A percentile compares a stretch with the other conserved stretches of the same genome.
Evolutionary conservation across 2,329 filamentous ascomycete species (phyloP).

Genomic region (Cercospora citrullina): DNA sequence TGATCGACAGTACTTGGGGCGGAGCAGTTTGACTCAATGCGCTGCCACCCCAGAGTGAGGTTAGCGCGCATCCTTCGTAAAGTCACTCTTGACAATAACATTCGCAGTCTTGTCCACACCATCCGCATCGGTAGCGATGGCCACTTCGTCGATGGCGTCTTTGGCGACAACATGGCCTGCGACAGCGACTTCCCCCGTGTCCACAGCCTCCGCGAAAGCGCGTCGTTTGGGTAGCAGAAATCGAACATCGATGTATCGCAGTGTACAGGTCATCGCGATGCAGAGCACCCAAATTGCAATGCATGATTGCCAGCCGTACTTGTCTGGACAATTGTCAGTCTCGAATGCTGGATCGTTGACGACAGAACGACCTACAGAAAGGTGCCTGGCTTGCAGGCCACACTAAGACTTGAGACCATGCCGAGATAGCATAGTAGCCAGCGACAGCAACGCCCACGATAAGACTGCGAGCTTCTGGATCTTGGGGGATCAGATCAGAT

Average conservation of each 20-base stretch:
- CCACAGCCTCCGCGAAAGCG: slow-evolving; percentile 26
- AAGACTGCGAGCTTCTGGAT: slow-evolving; percentile 52
- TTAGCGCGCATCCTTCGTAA: slow-evolving; percentile 1
- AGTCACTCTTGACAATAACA: slow-evolving; percentile 11
- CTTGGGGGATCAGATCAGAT: slow-evolving; percentile 53
- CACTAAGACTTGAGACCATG: slow-evolving; percentile 55
- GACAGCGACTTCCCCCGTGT: slow-evolving; percentile 24
- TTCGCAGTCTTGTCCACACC: slow-evolving; percentile 12
- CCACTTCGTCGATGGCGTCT: slow-evolving; percentile 6
- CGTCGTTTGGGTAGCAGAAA: slow-evolving; percentile 39
- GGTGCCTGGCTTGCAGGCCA: slow-evolving; percentile 56
- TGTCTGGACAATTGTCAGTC: slow-evolving; percentile 28
- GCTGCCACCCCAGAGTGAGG: not conserved
- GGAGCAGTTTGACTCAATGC: not conserved
- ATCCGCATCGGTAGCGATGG: not conserved
- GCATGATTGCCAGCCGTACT: slow-evolving; percentile 53
- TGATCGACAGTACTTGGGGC: not conserved
- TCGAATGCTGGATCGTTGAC: too few relatives aligned
- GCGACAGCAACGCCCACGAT: slow-evolving; percentile 54
- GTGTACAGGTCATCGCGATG: slow-evolving; percentile 47
- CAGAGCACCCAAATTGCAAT: slow-evolving; percentile 49
- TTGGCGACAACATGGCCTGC: slow-evolving; percentile 23
- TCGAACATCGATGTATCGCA: slow-evolving; percentile 49
- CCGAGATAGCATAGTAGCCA: slow-evolving; percentile 52
- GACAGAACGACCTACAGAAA: slow-evolving; percentile 35